Conservation (phyloP, 148 eudicot genomes). For the Polygonum maritimum region DNA sequence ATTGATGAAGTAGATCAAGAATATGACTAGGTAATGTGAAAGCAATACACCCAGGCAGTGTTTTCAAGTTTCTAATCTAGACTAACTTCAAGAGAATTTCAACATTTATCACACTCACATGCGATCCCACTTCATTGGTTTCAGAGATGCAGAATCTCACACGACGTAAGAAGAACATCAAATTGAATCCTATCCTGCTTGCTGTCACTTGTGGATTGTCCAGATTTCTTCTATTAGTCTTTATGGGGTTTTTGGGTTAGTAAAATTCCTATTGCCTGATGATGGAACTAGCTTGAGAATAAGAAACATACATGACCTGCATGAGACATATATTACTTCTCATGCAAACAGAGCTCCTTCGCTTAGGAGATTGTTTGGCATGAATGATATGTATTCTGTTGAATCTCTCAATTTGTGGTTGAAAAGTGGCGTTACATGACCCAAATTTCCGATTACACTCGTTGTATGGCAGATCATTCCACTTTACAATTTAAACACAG, state of each 20-base stretch:
- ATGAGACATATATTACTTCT: slow-evolving; percentile 3
- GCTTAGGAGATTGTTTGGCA: slow-evolving; percentile 39
- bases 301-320: slow-evolving; percentile 14
- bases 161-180: slow-evolving; percentile 90
- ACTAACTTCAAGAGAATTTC: too few species aligned
- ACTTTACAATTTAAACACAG: slow-evolving; percentile 37
- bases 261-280: slow-evolving; percentile 74
- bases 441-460: slow-evolving; percentile 93
- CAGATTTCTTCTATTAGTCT: slow-evolving; percentile 77
- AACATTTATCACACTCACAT: slow-evolving; percentile 38
- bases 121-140: slow-evolving; percentile 89
- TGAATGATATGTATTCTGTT: slow-evolving; percentile 48
- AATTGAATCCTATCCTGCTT: slow-evolving; percentile 91
- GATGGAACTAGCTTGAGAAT: too few species aligned
- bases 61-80: too few species aligned
- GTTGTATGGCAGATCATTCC: slow-evolving; percentile 81
- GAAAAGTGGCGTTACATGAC: slow-evolving; percentile 69
- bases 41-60: neutral
- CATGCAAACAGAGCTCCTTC: slow-evolving; percentile 14
- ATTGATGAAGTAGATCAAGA: neutral
- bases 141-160: slow-evolving; percentile 76
- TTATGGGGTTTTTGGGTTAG: slow-evolving; percentile 57
- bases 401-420: slow-evolving; percentile 69
- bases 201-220: slow-evolving; percentile 49
- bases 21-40: neutral